Evolutionary conservation across 2,329 filamentous ascomycete species (phyloP), one percentile per base, ranked within the genome.

Genomic region (Aureobasidium sp.): DNA sequence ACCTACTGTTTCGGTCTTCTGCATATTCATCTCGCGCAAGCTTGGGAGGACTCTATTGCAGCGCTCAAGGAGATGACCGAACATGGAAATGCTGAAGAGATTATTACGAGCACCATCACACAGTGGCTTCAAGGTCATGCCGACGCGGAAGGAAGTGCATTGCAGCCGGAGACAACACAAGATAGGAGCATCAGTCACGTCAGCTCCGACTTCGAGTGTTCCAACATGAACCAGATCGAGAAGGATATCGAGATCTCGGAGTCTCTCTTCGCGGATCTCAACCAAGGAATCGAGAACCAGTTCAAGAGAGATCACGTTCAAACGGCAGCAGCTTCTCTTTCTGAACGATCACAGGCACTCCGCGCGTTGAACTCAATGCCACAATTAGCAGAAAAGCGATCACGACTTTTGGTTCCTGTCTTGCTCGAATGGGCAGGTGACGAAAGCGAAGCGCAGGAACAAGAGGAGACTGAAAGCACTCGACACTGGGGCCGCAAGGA

Each of bases 1-100:
- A 81, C 84, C 0, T 97, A 92, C 68, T 85, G 90, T 67, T 96
- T 96, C 67, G 94, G 94, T 51, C 82, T 96, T 73, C 80, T 97
- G 62, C 94, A 92, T 0, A 85, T 95, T 51, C 89, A 88, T 66
- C 79, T 96, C 65, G 83, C 91, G 0, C 90, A 90, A 37, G 79
- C 95, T 6, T 96, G 93, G 89, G 89, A 95, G 62, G 90, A 95
- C 67, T 83, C 89, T 0, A 84, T 87, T 54, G 82, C 85, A 59
- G 85, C 89, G 0, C 75, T 99, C 68, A 88, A 90, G 68, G 80
- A 86, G 55, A 85, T 99, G 58, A 82, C 85, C 21, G 81, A 89
- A 65, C 81, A 80, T 23, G 86, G 87, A 65, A 74, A 77, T 40
- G 90, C 89, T 23, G 91, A 96, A 69, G 84, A 87, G 33, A 77